Conservation (phyloP, 768 basidiomycete genomes). For the Hebeloma cylindrosporum region DNA sequence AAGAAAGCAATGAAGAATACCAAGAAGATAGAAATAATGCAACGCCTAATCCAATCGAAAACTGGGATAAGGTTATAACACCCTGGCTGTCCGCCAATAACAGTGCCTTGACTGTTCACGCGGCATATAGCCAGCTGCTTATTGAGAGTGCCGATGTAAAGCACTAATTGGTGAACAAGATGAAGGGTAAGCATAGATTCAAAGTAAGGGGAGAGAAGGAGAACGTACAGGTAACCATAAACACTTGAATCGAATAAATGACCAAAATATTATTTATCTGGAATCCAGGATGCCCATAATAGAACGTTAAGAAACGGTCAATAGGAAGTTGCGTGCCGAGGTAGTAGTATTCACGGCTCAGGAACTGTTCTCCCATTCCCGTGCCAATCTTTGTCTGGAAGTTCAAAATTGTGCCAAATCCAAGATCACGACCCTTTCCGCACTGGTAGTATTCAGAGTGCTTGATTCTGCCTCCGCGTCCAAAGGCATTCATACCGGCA, state of each 20-base stretch:
- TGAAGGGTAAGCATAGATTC: slow-evolving; percentile 6
- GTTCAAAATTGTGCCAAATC: slow-evolving; percentile 98
- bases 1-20: slow-evolving; percentile 98
- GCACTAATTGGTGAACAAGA: slow-evolving; percentile 62
- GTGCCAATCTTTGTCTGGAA: slow-evolving; percentile 99
- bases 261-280: slow-evolving; percentile 99
- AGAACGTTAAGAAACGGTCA: slow-evolving; percentile 98
- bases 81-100: slow-evolving; percentile 80
- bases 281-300: slow-evolving; percentile 99
- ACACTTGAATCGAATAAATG: slow-evolving; percentile 96
- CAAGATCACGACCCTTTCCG: slow-evolving; percentile 98
- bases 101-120: slow-evolving; percentile 77
- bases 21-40: slow-evolving; percentile 96
- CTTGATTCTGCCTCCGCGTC: slow-evolving; percentile 98
- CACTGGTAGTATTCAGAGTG: slow-evolving; percentile 99
- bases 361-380: slow-evolving; percentile 99
- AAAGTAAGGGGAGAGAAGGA: slow-evolving; percentile 1
- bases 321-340: slow-evolving; percentile 97
- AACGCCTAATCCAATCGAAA: slow-evolving; percentile 97
- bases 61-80: slow-evolving; percentile 97
- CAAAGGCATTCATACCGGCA: slow-evolving; percentile 98
- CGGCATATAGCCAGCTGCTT: slow-evolving; percentile 87
- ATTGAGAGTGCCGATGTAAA: slow-evolving; percentile 96
- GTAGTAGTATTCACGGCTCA: slow-evolving; percentile 99
- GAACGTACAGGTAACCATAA: slow-evolving; percentile 85